A percentile compares a stretch with the other conserved stretches of the same genome.
phyloP scores from a whole-genome alignment of 371 early-diverging fungal species.

The Mucor racemosus region DNA sequence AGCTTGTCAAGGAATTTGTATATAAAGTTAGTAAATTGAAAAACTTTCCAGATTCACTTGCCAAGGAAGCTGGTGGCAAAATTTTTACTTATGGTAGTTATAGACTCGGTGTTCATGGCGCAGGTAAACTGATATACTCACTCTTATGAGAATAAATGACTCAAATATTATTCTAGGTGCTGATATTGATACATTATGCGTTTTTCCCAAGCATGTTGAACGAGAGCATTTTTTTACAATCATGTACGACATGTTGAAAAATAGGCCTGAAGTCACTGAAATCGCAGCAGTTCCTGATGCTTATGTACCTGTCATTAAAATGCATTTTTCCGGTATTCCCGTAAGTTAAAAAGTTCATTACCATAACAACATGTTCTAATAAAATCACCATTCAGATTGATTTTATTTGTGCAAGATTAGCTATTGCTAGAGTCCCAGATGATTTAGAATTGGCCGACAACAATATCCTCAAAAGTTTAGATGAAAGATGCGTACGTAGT shows the following conservation, averaged over 20 bases:
- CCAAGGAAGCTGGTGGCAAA: conserved; percentile 93
- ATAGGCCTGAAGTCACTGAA: conserved; percentile 87
- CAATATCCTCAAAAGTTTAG: conserved; percentile 87
- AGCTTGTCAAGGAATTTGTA: conserved; percentile 91
- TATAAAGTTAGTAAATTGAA: conserved; percentile 68
- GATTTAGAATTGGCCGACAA: conserved; percentile 90
- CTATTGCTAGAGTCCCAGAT: conserved; percentile 80
- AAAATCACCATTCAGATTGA: conserved; percentile 76
- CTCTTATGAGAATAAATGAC: neutral
- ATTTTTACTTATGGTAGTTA: conserved; percentile 99
- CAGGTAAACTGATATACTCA: conserved; percentile 55
- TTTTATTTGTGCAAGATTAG: conserved; percentile 93
- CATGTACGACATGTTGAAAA: conserved; percentile 89
- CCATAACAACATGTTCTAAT: too few relatives aligned
- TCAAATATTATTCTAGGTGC: conserved; percentile 64
- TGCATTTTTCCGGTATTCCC: conserved; percentile 91
- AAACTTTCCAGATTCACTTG: conserved; percentile 78
- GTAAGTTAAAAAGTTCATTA: conserved; percentile 44
- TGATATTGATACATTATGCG: conserved; percentile 99
- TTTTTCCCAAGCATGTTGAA: conserved; percentile 93
- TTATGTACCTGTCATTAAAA: conserved; percentile 98
- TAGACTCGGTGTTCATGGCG: conserved; percentile 97
- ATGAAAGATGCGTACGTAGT: conserved; percentile 93
- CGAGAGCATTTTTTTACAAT: conserved; percentile 95
- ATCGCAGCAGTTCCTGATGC: conserved; percentile 91